Evolutionary conservation across 129 eudicot genomes (phyloP), one percentile per base, ranked within the genome.

Genomic region (Arctium lappa): DNA sequence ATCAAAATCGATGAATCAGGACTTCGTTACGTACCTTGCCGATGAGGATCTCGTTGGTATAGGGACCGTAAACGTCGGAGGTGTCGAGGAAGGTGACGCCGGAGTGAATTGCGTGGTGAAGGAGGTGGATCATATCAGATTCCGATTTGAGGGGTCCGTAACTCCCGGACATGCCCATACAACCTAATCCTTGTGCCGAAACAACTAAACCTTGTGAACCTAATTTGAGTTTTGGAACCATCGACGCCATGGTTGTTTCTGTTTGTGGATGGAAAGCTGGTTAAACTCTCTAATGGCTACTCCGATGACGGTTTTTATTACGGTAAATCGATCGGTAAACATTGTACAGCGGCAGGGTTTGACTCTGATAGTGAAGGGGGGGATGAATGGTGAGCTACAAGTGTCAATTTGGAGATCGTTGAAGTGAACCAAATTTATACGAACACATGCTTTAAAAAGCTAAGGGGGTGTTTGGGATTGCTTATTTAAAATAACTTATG

Each of bases 121-220:
- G 81, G 73, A 90, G 91, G 2, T 76, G 56, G 50, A 90, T 88
- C 93, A 90, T 90, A 33, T 88, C 88, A 7, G 72, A 72, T 44
- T 90, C 87, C 1, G 91, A 86, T 78, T 88, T 90, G 0, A 85
- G 88, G 8, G 62, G 78, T 30, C 88, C 91, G 80, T 83, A 79
- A 13, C 34, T 6, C 0, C 79, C 81, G 6, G 91, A 88, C 93
- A 90, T 86, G 32, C 90, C 83, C 94, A 90, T 85, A 39, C 94
- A 90, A 15, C 92, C 94, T 13, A 90, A 62, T 6, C 94, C 94
- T n/a, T 90, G 92, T 4, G 83, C 85, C 18, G 94, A 90, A 8
- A 90, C 90, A 46, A 86, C 90, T 8, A 88, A 77, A 42, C 94
- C 94, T 53, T 88, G 90, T 3, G 94, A 82, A 8, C 94, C 92